phyloP scores from a whole-genome alignment of 2,329 filamentous ascomycete species.

The Coleophoma crateriformis region DNA sequence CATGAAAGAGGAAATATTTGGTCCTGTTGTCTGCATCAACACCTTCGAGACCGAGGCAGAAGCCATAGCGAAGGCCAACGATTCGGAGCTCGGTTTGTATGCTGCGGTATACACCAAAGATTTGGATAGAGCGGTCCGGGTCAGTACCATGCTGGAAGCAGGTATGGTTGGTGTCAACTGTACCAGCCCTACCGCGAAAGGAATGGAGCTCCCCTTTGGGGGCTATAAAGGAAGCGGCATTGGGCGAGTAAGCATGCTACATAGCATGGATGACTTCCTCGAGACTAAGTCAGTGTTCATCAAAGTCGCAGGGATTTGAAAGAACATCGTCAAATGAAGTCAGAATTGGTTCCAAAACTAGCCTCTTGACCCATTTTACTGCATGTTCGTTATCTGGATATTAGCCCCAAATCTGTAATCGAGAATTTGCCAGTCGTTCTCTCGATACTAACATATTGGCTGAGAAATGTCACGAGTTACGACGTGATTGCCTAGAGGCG shows the following conservation, averaged over 20 bases:
- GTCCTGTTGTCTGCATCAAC: constrained; percentile 59
- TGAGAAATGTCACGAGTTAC: no score
- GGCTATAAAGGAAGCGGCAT: constrained; percentile 73
- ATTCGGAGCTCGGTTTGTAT: constrained; percentile 58
- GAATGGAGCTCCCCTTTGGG: constrained; percentile 43
- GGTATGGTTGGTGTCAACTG: constrained; percentile 28
- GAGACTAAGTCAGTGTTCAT: constrained; percentile 9
- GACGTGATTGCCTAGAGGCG: no score
- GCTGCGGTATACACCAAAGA: constrained; percentile 59
- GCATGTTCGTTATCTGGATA: no score
- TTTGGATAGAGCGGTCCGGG: constrained; percentile 58
- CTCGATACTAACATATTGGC: no score
- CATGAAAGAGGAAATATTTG: constrained; percentile 65
- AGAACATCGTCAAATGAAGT: no score
- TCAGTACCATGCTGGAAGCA: constrained; percentile 54
- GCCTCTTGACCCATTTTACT: no score
- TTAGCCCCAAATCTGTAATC: no score
- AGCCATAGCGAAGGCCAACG: constrained; percentile 46
- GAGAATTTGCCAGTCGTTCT: no score
- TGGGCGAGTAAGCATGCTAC: constrained; percentile 67
- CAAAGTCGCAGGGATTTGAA: constrained; percentile 4
- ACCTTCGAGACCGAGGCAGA: constrained; percentile 65
- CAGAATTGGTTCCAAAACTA: no score
- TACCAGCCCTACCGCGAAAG: constrained; percentile 26
- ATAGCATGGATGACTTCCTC: constrained; percentile 7